Percentiles rank a stretch among this genome's conserved stretches.
Evolutionary conservation across 2,329 filamentous ascomycete species (phyloP).

Genomic region (Pseudogymnoascus sp.): DNA sequence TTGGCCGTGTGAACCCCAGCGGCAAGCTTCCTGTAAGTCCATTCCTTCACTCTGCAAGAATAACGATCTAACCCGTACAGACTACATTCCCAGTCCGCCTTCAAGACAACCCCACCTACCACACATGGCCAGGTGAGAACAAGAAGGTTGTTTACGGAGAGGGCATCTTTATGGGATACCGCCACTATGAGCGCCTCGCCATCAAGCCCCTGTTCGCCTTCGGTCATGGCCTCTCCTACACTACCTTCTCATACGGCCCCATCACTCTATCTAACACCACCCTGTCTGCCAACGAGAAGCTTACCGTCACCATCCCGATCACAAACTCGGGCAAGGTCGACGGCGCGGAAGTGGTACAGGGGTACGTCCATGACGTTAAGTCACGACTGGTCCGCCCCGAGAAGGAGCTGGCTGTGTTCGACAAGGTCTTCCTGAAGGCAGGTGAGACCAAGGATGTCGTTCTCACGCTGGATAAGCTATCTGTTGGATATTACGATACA

Average conservation of each 20-base stretch:
- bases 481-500: conserved; percentile 54
- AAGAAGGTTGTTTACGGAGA: conserved; percentile 62
- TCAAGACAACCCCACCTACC: conserved; percentile 60
- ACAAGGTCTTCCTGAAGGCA: conserved; percentile 51
- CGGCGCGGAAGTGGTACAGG: conserved; percentile 58
- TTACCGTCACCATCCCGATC: conserved; percentile 38
- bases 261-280: conserved; percentile 41
- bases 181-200: conserved; percentile 57
- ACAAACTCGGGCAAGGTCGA: conserved; percentile 50
- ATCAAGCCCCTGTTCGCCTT: conserved; percentile 61
- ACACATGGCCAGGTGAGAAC: conserved; percentile 68
- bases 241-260: conserved; percentile 55
- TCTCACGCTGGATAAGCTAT: conserved; percentile 38
- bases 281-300: conserved; percentile 31
- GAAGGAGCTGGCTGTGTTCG: conserved; percentile 64
- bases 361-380: conserved; percentile 57
- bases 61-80: conserved; percentile 26
- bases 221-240: conserved; percentile 68
- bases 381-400: conserved; percentile 56
- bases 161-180: conserved; percentile 64
- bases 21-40: conserved; percentile 51
- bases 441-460: conserved; percentile 38
- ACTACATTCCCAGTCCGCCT: conserved; percentile 57
- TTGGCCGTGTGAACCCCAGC: conserved; percentile 55
- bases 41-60: neutral